Evolutionary conservation across 441 rosid species (phyloP).

Genomic region (Adansonia madagascariensis): DNA sequence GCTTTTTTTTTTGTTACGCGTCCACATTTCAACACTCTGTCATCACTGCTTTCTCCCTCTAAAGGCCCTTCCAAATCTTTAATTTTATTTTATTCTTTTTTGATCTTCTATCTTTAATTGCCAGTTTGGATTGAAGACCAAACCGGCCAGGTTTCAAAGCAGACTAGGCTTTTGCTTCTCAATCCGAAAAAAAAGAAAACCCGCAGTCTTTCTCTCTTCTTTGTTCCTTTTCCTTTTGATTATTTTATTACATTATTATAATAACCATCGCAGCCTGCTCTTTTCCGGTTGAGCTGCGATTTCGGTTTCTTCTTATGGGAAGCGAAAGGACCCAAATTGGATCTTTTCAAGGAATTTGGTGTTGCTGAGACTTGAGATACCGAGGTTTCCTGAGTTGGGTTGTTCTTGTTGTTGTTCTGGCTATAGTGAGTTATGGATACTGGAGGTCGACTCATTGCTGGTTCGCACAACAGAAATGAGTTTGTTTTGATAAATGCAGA

Average conservation of each 20-base stretch:
- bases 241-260: background rate
- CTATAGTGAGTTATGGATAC: conserved; percentile 61
- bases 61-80: conserved; percentile 22
- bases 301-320: conserved; percentile 30
- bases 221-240: background rate
- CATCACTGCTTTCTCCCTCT: conserved; percentile 24
- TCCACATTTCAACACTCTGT: conserved; percentile 21
- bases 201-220: background rate
- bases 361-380: conserved; percentile 29
- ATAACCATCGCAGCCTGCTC: background rate
- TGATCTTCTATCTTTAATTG: conserved; percentile 13
- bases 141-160: conserved; percentile 40
- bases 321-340: conserved; percentile 32
- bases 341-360: conserved; percentile 39
- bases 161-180: conserved; percentile 40
- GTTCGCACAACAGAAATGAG: conserved; percentile 97
- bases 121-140: conserved; percentile 35
- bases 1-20: conserved; percentile 34
- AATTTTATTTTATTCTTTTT: background rate
- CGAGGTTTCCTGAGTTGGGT: conserved; percentile 32
- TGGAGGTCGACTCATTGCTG: conserved; percentile 86
- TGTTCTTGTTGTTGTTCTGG: conserved; percentile 14
- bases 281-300: conserved; percentile 21
- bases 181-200: conserved; percentile 16
- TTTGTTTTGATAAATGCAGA: conserved; percentile 90